phyloP scores from a whole-genome alignment of 1,284 basidiomycete species.

The Ganoderma leucocontextum region DNA sequence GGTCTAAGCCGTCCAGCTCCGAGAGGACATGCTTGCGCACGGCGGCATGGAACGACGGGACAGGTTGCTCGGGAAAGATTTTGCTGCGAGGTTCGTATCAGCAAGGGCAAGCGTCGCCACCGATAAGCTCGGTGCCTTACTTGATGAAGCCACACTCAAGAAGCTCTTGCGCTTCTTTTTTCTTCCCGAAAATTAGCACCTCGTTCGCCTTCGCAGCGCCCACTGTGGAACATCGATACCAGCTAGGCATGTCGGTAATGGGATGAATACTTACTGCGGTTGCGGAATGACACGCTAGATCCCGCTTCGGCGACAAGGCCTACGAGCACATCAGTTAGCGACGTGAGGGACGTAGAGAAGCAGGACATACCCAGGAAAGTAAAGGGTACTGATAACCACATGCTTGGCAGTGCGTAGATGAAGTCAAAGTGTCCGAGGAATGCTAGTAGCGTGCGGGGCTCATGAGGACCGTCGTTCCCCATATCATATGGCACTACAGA shows the following conservation, averaged over 20 bases:
- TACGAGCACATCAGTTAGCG: slow-evolving; percentile 36
- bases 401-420: slow-evolving; percentile 69
- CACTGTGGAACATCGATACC: slow-evolving; percentile 51
- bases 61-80: slow-evolving; percentile 63
- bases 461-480: background rate
- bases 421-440: slow-evolving; percentile 79
- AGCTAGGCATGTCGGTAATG: background rate
- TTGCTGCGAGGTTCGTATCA: slow-evolving; percentile 49
- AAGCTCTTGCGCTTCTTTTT: slow-evolving; percentile 66
- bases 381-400: slow-evolving; percentile 72
- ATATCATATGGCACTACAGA: slow-evolving; percentile 35
- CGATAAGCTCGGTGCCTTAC: slow-evolving; percentile 46
- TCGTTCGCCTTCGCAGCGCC: slow-evolving; percentile 74
- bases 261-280: slow-evolving; percentile 58
- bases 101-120: slow-evolving; percentile 5
- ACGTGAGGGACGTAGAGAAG: background rate
- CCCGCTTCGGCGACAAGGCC: slow-evolving; percentile 72
- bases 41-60: slow-evolving; percentile 60
- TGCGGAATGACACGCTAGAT: slow-evolving; percentile 72
- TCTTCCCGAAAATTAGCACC: slow-evolving; percentile 72
- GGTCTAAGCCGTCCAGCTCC: slow-evolving; percentile 65
- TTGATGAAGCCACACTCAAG: slow-evolving; percentile 71
- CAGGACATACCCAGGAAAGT: slow-evolving; percentile 64
- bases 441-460: slow-evolving; percentile 47
- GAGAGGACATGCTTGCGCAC: slow-evolving; percentile 57